Evolutionary conservation across 2,329 filamentous ascomycete species (phyloP).

Genomic region (Penicillium expansum): DNA sequence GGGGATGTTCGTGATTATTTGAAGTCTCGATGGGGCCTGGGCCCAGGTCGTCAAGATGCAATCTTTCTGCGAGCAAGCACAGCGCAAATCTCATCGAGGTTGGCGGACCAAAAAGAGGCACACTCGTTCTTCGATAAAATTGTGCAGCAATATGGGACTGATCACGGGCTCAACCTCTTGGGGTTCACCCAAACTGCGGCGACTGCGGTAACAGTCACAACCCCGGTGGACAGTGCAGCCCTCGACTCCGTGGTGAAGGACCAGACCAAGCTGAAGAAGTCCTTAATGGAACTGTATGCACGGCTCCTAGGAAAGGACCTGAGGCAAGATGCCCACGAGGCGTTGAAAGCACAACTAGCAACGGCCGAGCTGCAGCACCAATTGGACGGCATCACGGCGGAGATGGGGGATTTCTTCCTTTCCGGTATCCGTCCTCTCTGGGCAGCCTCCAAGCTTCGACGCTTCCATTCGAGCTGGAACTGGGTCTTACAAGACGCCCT

Average conservation of each 20-base stretch:
- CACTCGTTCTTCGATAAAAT: constrained; percentile 24
- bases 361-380: constrained; percentile 13
- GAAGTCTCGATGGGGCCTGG: constrained; percentile 28
- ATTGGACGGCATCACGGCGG: constrained; percentile 27
- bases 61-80: constrained; percentile 26
- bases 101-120: constrained; percentile 16
- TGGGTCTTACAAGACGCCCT: constrained; percentile 30
- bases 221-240: not conserved
- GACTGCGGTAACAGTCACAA: not conserved
- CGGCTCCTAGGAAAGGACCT: constrained; percentile 10
- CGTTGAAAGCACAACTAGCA: not conserved
- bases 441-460: constrained; percentile 25
- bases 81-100: constrained; percentile 20
- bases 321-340: not conserved
- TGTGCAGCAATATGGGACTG: constrained; percentile 15
- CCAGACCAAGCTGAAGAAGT: not conserved
- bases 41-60: constrained; percentile 12
- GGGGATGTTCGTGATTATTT: constrained; percentile 23
- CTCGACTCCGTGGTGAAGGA: constrained; percentile 6
- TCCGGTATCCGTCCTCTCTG: constrained; percentile 33
- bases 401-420: constrained; percentile 32
- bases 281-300: constrained; percentile 7
- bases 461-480: constrained; percentile 40
- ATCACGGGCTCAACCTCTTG: constrained; percentile 12
- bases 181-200: not conserved